Evolutionary conservation across 495 filamentous ascomycete species (phyloP).

Genomic region (Amniculicola lignicola): DNA sequence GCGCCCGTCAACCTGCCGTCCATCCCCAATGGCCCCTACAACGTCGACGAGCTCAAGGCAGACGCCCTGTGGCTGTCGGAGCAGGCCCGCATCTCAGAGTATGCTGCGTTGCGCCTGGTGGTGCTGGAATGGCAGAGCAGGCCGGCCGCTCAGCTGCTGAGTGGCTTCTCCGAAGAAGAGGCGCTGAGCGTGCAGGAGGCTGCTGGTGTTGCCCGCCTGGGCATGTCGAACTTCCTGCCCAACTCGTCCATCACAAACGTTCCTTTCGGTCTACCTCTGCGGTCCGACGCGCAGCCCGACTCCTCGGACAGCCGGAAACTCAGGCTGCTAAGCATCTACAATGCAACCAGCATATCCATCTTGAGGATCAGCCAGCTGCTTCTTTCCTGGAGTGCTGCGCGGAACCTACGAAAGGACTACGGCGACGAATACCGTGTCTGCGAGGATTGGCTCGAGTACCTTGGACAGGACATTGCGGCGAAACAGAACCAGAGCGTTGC

Average conservation of each 20-base stretch:
- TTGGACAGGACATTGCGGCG: constrained; percentile 19
- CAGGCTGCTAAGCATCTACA: constrained; percentile 64
- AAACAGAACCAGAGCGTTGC: not conserved
- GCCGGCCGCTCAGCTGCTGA: constrained; percentile 60
- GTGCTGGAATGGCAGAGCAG: constrained; percentile 81
- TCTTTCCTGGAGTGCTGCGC: constrained; percentile 26
- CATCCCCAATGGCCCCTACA: constrained; percentile 61
- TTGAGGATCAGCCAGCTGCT: constrained; percentile 46
- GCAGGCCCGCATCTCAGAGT: constrained; percentile 70
- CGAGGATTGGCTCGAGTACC: constrained; percentile 34
- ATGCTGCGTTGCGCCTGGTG: constrained; percentile 74
- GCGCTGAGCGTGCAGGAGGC: constrained; percentile 63
- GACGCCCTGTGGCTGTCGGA: constrained; percentile 84
- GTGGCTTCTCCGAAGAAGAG: constrained; percentile 66
- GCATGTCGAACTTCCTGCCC: constrained; percentile 49
- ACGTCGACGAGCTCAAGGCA: constrained; percentile 77
- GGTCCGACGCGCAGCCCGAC: constrained; percentile 49
- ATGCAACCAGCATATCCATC: constrained; percentile 64
- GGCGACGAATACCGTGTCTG: constrained; percentile 23
- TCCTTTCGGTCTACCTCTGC: constrained; percentile 35
- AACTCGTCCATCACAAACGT: constrained; percentile 38
- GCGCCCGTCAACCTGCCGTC: constrained; percentile 85
- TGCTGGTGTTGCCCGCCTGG: constrained; percentile 56
- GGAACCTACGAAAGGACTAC: constrained; percentile 4
- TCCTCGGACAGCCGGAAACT: constrained; percentile 55